Evolutionary conservation across 2,329 filamentous ascomycete species (phyloP), one percentile per base, ranked within the genome.

Genomic region (Cladobotryum protrusum): DNA sequence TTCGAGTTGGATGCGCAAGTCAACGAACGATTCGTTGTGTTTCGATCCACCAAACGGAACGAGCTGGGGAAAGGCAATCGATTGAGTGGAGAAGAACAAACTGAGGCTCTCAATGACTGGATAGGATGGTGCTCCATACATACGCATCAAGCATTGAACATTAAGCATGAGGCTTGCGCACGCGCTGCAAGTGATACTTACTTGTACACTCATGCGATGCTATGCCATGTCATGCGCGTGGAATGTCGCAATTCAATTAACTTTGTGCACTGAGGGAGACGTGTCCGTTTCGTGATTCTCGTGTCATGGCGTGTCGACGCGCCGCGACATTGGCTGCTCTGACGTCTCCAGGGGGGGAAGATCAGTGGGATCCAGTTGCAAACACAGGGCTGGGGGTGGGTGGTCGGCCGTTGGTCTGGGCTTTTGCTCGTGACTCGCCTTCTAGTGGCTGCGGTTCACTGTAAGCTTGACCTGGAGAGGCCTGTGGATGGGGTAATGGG

Each of bases 241-340:
- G 51, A 54, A 59, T 61, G 59, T 56, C 49, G 45, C 33, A 51
- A 50, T 51, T 64, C 59, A 63, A 66, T 67, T 65, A 66, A 66
- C 50, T 50, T 20, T 45, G 47, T 43, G 37, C 37, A 45, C 24
- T 9, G 19, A n/a, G 13, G 12, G 18, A 53, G 68, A 67, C 71
- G 71, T 73, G 71, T 73, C 67, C 47, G 61, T 72, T 72, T 73
- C 71, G 71, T 67, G 70, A 61, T 61, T 59, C n/a, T 65, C 69
- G 67, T 66, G 67, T 62, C 52, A 39, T 43, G 50, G 55, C 64
- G 64, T 64, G 64, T 62, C 56, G 54, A 29, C 55, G 54, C 55
- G 51, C 19, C 50, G 45, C 55, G 56, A 19, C 24, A 29, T 29
- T 29, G 24, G 24, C 50, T 35, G 24, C 24, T 29, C 24, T 29